phyloP scores from a whole-genome alignment of 2,329 filamentous ascomycete species.

The Exserohilum rostratum region DNA sequence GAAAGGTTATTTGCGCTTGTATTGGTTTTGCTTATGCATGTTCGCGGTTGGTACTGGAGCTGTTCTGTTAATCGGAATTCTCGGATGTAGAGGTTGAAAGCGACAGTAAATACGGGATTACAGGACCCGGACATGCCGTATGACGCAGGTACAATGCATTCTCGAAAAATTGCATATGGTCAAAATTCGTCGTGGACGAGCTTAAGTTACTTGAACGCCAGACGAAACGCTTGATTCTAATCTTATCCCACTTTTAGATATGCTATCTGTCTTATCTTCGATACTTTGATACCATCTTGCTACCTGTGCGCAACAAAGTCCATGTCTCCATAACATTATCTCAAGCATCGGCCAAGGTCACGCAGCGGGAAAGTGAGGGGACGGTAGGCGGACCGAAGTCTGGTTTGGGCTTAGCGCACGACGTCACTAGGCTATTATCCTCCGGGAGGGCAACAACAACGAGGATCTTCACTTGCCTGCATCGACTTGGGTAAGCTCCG shows the following conservation, averaged over 20 bases:
- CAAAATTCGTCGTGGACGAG: no score
- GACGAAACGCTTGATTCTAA: no score
- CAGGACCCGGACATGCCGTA: background rate
- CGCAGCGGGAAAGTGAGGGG: conserved; percentile 4
- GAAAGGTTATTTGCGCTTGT: conserved; percentile 18
- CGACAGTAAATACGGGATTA: background rate
- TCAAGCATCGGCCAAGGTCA: background rate
- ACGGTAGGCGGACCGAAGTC: conserved; percentile 6
- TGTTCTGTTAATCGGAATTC: conserved; percentile 12
- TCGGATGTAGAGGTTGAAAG: background rate
- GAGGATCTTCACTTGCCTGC: conserved; percentile 3
- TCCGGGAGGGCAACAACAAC: background rate
- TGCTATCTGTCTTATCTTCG: no score
- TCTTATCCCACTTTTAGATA: no score
- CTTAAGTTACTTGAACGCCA: no score
- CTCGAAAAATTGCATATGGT: no score
- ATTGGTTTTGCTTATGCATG: conserved; percentile 52
- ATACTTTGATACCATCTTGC: background rate
- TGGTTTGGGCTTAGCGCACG: background rate
- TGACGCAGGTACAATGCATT: no score
- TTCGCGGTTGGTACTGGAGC: conserved; percentile 35
- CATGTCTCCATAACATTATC: background rate
- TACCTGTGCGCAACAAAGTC: background rate
- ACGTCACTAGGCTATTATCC: conserved; percentile 4
- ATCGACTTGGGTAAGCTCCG: background rate